Evolutionary conservation across 345 rosid genomes (phyloP), one percentile per base, ranked within the genome.

Genomic region (Sisymbrium altissimum): DNA sequence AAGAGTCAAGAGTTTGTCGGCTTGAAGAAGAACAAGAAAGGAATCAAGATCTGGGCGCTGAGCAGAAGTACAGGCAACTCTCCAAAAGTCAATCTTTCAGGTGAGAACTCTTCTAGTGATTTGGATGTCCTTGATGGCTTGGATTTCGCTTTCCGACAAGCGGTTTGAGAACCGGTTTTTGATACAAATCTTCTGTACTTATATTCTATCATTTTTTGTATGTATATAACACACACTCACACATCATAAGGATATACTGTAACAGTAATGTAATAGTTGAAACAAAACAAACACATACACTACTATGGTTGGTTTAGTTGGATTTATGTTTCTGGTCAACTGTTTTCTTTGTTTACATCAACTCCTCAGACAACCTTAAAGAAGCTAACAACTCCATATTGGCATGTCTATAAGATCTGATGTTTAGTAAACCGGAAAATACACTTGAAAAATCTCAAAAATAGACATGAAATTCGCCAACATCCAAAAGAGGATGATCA

Each of bases 61-160:
- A 86, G 94, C 76, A 86, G 74, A 81, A 92, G 99, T 69, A 72
- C 85, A 1, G 93, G 92, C 19, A 84, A 71, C 82, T 87, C 99
- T 30, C 98, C 93, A 2, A 70, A 45, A 50, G 80, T 56, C 4
- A 25, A 41, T 7, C 45, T n/a, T 54, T 74, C 77, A 36, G 76
- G 71, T 58, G 60, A 66, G 25, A 74, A 68, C 29, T 61, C 58
- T 4, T 41, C 79, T 41, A 80, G 73, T 67, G 61, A 72, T 36
- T 78, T 83, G 71, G 93, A 86, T 70, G 68, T 83, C 0, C 78
- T 86, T 63, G 90, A 88, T 60, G 90, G 93, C 65, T 70, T 86
- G 79, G 78, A 79, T 65, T 75, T 72, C 40, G 48, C 70, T 66
- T 43, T 38, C 53, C 61, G 65, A 9, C 68, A 71, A 46, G 36